Evolutionary conservation across 2,329 filamentous ascomycete species (phyloP), one percentile per base, ranked within the genome.

Genomic region (Trichoderma pleuroti): DNA sequence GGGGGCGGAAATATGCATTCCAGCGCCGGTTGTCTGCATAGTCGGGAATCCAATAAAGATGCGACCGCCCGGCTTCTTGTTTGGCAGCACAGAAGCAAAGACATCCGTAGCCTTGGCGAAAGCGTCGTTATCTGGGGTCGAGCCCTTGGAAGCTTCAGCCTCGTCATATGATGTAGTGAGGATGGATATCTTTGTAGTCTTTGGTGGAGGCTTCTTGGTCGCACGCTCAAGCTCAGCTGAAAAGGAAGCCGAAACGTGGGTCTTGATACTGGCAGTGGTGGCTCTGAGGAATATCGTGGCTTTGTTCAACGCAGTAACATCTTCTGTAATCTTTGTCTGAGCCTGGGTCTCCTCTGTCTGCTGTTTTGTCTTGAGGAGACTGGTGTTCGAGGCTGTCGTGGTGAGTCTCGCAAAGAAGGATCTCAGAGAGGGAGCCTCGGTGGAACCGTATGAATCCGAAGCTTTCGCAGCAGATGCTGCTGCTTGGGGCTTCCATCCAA

Each of bases 11-110:
- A 99, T 92, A 80, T 99, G 96, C 78, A 97, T 92, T 18, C 95
- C 92, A 32, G 95, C 90, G 68, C 95, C 96, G 0, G 97, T 99
- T 0, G 96, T 99, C 82, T 99, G 96, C 75, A 95, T 94, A 1
- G 96, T 99, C 4, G 96, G 95, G 77, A 99, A 99, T 0, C 96
- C 96, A 77, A 99, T 99, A 77, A 98, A 99, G 68, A 99, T 92
- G 67, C 93, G 91, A 8, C 96, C 96, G 10, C 89, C 88, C 0
- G 88, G 87, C 75, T 93, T 92, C 79, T 94, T 97, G 70, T 88
- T 93, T 3, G 96, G 96, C 6, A 98, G 82, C 1, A 99, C 94
- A 1, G 94, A 96, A 1, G 92, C 88, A 79, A 99, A 98, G 9
- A 99, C 90, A 77, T 97, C 93, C 1, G 87, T 86, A 3, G 88